A percentile compares a stretch with the other conserved stretches of the same genome.
Conservation (phyloP, 2,329 filamentous ascomycete genomes). For the Fusarium staphyleae region DNA sequence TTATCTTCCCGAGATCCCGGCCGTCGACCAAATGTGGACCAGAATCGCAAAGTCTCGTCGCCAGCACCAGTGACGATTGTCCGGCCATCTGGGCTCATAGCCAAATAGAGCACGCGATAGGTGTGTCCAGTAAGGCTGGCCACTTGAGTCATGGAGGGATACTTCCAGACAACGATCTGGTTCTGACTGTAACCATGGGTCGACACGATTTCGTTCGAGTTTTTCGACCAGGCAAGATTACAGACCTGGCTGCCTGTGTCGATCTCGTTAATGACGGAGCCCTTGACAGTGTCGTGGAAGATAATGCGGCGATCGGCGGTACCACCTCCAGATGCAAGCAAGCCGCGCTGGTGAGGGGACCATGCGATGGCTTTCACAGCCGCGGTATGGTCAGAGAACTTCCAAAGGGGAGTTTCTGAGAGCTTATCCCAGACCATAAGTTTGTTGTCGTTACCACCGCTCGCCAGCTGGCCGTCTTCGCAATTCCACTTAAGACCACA, state of each 20-base stretch:
- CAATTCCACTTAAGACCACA: constrained; percentile 97
- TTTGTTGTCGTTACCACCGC: constrained; percentile 98
- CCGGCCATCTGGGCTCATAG: constrained; percentile 95
- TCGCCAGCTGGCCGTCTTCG: constrained; percentile 92
- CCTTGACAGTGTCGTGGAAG: constrained; percentile 95
- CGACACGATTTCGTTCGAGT: constrained; percentile 95
- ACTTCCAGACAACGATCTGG: constrained; percentile 99
- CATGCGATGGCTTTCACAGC: constrained; percentile 98
- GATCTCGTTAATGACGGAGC: constrained; percentile 80
- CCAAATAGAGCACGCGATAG: constrained; percentile 92
- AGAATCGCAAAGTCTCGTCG: constrained; percentile 95
- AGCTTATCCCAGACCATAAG: constrained; percentile 98
- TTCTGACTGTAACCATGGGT: constrained; percentile 98
- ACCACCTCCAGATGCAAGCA: constrained; percentile 94
- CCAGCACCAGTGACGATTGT: constrained; percentile 95
- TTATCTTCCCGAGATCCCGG: constrained; percentile 75
- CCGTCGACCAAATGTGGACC: constrained; percentile 92
- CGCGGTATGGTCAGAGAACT: constrained; percentile 93
- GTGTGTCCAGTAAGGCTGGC: constrained; percentile 95
- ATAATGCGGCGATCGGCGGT: constrained; percentile 96
- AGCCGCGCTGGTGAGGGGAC: constrained; percentile 93
- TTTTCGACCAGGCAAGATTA: constrained; percentile 96
- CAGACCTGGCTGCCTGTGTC: constrained; percentile 99
- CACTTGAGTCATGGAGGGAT: constrained; percentile 96
- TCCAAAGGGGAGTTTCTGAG: constrained; percentile 89